These are phyloP conservation scores for Parafenestella ontariensis DNA, from an alignment of 2,329 filamentous ascomycete genomes.

Conservation along the genomic window DNA sequence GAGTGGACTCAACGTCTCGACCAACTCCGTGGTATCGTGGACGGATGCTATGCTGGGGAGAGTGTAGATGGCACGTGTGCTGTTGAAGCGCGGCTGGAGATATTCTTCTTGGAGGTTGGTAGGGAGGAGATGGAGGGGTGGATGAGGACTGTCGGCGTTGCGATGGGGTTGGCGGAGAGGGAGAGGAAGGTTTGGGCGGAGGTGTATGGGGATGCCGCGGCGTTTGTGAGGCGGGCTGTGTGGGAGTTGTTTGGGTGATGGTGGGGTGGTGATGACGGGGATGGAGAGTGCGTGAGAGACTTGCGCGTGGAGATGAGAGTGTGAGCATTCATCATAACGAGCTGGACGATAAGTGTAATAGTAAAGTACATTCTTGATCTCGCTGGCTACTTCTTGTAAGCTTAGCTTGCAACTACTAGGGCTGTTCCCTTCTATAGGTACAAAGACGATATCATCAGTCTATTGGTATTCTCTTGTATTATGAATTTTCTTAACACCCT, in stretches of 20 bases:
- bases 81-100: conserved; percentile 26
- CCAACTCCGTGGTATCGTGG: conserved; percentile 12
- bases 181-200: conserved; percentile 13
- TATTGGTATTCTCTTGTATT: too few relatives aligned
- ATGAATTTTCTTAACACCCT: too few relatives aligned
- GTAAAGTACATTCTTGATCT: too few relatives aligned
- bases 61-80: conserved; percentile 20
- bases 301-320: neutral
- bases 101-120: conserved; percentile 22
- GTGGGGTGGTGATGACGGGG: neutral
- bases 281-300: neutral
- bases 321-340: neutral
- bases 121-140: conserved; percentile 17
- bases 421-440: too few relatives aligned
- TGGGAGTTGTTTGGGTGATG: conserved; percentile 3
- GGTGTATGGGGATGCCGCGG: conserved; percentile 19
- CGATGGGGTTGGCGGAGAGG: conserved; percentile 9
- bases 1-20: conserved; percentile 17
- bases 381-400: too few relatives aligned
- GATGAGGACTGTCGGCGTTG: conserved; percentile 15
- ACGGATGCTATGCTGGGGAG: neutral
- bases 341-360: neutral
- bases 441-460: too few relatives aligned
- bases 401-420: too few relatives aligned
- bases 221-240: conserved; percentile 18